Conservation (phyloP, 352 stramenopile genomes). For the Phytophthora niederhauseri region DNA sequence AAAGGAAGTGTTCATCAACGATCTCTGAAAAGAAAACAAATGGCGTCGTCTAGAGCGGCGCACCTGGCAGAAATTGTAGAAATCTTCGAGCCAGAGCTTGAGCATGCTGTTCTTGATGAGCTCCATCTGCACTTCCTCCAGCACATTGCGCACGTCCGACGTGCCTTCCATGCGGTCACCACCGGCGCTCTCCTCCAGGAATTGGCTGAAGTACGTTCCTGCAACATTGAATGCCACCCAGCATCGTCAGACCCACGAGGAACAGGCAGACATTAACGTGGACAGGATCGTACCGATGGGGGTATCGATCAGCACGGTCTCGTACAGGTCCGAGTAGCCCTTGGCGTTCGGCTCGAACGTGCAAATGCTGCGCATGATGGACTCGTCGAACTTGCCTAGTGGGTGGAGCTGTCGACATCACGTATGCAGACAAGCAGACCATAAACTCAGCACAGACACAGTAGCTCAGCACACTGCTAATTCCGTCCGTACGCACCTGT, state of each 20-base stretch:
- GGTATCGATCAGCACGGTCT: slow-evolving; percentile 99
- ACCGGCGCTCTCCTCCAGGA: slow-evolving; percentile 94
- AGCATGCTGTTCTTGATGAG: slow-evolving; percentile 99
- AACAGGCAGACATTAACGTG: background rate
- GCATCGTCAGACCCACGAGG: background rate
- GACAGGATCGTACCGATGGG: slow-evolving; percentile 84
- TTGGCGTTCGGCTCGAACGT: slow-evolving; percentile 98
- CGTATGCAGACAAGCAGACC: background rate
- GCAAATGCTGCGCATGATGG: slow-evolving; percentile 99
- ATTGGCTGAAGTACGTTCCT: slow-evolving; percentile 98
- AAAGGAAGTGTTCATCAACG: background rate
- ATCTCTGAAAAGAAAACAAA: background rate
- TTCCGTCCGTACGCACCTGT: slow-evolving; percentile 44
- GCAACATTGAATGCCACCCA: slow-evolving; percentile 2
- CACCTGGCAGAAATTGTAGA: slow-evolving; percentile 94
- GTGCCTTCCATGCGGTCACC: slow-evolving; percentile 86
- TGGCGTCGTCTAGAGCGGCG: background rate
- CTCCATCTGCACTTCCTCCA: slow-evolving; percentile 99
- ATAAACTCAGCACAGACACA: slow-evolving; percentile 6
- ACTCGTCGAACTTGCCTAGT: slow-evolving; percentile 99
- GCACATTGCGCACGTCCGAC: slow-evolving; percentile 94
- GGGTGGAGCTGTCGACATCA: slow-evolving; percentile 92
- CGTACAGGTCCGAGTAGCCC: slow-evolving; percentile 99
- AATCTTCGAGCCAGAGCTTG: slow-evolving; percentile 97
- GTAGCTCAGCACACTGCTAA: background rate